Conservation (phyloP, 768 basidiomycete species). For the Psilocybe tampanensis region DNA sequence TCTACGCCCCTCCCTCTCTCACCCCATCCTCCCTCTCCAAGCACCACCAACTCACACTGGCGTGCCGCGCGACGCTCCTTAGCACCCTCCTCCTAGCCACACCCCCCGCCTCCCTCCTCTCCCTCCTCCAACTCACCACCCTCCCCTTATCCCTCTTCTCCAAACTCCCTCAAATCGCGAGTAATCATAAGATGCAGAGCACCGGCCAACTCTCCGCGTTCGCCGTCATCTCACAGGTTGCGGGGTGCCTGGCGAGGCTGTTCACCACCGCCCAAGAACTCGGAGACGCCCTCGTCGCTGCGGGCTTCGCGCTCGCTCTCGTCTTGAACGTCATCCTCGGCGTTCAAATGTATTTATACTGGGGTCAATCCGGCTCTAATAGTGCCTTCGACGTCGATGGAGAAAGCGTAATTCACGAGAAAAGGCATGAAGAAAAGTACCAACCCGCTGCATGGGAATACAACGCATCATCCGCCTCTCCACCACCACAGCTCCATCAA, state of each 20-base stretch:
- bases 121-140: slow-evolving; percentile 79
- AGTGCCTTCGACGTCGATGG: no score
- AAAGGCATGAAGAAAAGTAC: background rate
- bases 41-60: slow-evolving; percentile 32
- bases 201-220: slow-evolving; percentile 96
- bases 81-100: slow-evolving; percentile 31
- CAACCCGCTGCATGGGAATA: background rate
- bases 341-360: slow-evolving; percentile 82
- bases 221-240: slow-evolving; percentile 85
- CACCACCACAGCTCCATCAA: slow-evolving; percentile 12
- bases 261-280: slow-evolving; percentile 95
- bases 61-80: slow-evolving; percentile 25
- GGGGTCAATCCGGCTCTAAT: no score
- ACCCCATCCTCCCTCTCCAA: slow-evolving; percentile 19
- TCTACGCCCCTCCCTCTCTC: slow-evolving; percentile 4
- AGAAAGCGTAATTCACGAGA: background rate
- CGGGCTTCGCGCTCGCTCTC: slow-evolving; percentile 85
- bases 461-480: background rate
- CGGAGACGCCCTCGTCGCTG: slow-evolving; percentile 75
- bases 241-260: slow-evolving; percentile 87
- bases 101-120: slow-evolving; percentile 52
- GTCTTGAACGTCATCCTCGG: slow-evolving; percentile 84
- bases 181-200: slow-evolving; percentile 72
- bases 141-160: slow-evolving; percentile 91
- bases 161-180: slow-evolving; percentile 91